A percentile compares a stretch with the other conserved stretches of the same genome.
Conservation (phyloP, 768 basidiomycete species). For the Boletus fagicola region DNA sequence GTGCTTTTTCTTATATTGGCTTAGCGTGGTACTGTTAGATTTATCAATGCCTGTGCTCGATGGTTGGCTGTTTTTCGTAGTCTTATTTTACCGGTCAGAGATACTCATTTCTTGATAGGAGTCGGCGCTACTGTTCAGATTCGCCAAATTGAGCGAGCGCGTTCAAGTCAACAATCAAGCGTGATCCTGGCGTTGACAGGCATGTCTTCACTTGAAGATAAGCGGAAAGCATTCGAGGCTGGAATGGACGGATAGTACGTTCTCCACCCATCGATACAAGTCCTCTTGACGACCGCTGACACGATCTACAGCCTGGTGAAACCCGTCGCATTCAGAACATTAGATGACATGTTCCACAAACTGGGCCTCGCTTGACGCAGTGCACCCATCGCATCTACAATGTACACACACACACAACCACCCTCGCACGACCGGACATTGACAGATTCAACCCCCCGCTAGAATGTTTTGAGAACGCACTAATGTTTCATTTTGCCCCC, state of each 20-base stretch:
- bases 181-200: conserved; percentile 89
- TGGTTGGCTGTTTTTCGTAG: conserved; percentile 43
- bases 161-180: conserved; percentile 33
- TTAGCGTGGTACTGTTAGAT: conserved; percentile 82
- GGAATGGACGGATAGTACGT: conserved; percentile 94
- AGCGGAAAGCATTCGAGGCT: conserved; percentile 84
- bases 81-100: not conserved
- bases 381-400: conserved; percentile 9
- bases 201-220: conserved; percentile 91
- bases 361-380: conserved; percentile 49
- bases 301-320: conserved; percentile 70
- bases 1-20: conserved; percentile 1
- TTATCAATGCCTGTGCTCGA: conserved; percentile 94
- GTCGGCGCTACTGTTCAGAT: conserved; percentile 83
- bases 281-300: not conserved
- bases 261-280: conserved; percentile 16
- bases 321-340: conserved; percentile 90
- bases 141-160: conserved; percentile 62
- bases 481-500: not conserved
- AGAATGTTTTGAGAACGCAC: conserved; percentile 6
- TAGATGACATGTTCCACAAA: conserved; percentile 80
- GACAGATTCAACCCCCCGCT: conserved; percentile 4
- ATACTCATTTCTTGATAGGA: conserved; percentile 41
- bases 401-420: conserved; percentile 7
- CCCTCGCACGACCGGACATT: conserved; percentile 13